Conservation (phyloP, 2,329 filamentous ascomycete genomes). For the Pestalotiopsis sp. region DNA sequence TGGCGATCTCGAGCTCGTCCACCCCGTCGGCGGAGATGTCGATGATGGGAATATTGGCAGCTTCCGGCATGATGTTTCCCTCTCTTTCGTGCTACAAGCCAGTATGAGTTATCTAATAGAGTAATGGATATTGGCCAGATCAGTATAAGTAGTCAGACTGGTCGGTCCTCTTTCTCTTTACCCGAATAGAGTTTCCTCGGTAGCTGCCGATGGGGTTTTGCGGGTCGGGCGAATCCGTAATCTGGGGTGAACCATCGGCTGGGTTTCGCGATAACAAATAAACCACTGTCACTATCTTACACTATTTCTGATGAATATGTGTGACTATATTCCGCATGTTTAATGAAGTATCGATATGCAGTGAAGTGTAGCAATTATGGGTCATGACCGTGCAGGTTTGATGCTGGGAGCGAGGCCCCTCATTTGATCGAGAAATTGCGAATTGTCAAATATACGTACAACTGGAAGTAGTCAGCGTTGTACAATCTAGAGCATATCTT, state of each 20-base stretch:
- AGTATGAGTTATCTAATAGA: neutral
- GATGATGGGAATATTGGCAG: constrained; percentile 73
- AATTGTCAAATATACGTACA: neutral
- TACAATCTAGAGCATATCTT: neutral
- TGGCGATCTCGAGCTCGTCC: constrained; percentile 59
- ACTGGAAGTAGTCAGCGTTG: neutral
- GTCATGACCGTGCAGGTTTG: neutral
- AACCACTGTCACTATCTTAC: neutral
- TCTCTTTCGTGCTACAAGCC: neutral
- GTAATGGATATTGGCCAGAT: neutral
- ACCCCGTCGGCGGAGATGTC: constrained; percentile 68
- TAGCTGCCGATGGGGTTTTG: constrained; percentile 1
- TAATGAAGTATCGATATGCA: neutral
- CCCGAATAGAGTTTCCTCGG: neutral
- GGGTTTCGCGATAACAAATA: neutral
- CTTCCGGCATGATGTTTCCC: neutral
- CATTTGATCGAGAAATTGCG: neutral
- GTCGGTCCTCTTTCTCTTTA: no score
- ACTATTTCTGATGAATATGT: neutral
- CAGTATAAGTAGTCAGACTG: neutral
- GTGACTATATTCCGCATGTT: neutral
- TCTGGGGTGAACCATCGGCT: neutral
- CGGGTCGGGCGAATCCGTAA: constrained; percentile 7
- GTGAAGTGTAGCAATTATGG: neutral
- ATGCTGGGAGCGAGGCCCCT: neutral